These are phyloP conservation scores for Larix sibirica DNA, from an alignment of 83 land plant genomes.

Conservation along the genomic window DNA sequence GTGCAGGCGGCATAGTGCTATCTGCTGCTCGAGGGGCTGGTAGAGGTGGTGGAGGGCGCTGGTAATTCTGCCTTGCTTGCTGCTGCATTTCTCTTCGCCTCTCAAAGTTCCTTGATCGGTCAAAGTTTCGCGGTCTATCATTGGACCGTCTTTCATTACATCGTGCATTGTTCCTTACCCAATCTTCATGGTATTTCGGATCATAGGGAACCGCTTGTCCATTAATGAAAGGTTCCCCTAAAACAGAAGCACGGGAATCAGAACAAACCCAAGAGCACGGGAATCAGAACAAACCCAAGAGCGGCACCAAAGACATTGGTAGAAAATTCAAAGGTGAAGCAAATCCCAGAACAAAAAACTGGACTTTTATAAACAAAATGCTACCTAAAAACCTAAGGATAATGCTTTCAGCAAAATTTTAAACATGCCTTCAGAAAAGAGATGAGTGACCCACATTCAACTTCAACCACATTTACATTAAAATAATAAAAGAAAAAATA, in stretches of 20 bases:
- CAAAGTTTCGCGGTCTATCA: slow-evolving; percentile 53
- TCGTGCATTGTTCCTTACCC: slow-evolving; percentile 61
- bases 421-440: background rate
- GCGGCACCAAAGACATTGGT: background rate
- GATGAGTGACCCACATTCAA: background rate
- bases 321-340: background rate
- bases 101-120: slow-evolving; percentile 52
- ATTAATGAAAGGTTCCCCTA: slow-evolving; percentile 65
- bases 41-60: slow-evolving; percentile 12
- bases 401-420: background rate
- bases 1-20: no score
- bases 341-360: no score
- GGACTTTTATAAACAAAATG: no score
- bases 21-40: background rate
- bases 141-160: slow-evolving; percentile 47
- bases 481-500: background rate
- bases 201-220: slow-evolving; percentile 66
- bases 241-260: background rate
- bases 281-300: background rate
- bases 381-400: no score
- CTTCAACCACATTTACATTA: background rate
- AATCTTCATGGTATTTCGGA: slow-evolving; percentile 66
- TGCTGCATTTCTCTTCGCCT: slow-evolving; percentile 52
- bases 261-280: background rate
- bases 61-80: slow-evolving; percentile 13